Evolutionary conservation across 352 stramenopile genomes (phyloP).

Genomic region (Globisporangium alternatum): DNA sequence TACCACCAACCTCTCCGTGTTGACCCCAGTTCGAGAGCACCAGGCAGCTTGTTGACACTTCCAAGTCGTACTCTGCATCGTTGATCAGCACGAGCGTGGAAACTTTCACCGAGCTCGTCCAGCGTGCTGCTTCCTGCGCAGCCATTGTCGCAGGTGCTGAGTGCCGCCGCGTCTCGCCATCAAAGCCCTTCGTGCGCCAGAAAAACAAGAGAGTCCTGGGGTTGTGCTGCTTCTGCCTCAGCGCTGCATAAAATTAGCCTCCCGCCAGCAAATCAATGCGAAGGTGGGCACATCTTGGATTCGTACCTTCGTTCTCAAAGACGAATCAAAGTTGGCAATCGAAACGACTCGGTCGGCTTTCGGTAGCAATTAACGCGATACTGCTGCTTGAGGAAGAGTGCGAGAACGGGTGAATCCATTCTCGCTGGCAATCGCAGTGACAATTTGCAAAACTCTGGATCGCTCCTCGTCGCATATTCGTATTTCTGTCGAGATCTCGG

Average conservation of each 20-base stretch:
- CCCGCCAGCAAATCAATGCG: background rate
- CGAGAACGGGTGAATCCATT: background rate
- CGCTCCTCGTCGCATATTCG: background rate
- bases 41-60: slow-evolving; percentile 17
- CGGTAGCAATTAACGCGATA: background rate
- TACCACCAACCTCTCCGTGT: slow-evolving; percentile 11
- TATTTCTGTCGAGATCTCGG: background rate
- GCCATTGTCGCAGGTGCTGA: slow-evolving; percentile 9
- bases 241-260: slow-evolving; percentile 2
- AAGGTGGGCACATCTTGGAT: background rate
- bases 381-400: slow-evolving; percentile 1
- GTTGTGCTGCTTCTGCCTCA: background rate
- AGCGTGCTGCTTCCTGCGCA: background rate
- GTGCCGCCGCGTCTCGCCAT: background rate
- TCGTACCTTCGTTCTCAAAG: background rate
- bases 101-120: background rate
- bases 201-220: background rate
- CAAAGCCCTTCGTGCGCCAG: background rate
- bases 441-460: background rate
- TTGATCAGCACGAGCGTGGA: slow-evolving; percentile 34
- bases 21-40: slow-evolving; percentile 22
- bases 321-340: background rate
- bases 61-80: slow-evolving; percentile 31
- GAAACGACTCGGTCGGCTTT: background rate
- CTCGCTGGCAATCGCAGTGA: background rate